Evolutionary conservation across 1,139 yeast genomes (phyloP), one percentile per base, ranked within the genome.

Genomic region (Geotrichum citri-aurantii): DNA sequence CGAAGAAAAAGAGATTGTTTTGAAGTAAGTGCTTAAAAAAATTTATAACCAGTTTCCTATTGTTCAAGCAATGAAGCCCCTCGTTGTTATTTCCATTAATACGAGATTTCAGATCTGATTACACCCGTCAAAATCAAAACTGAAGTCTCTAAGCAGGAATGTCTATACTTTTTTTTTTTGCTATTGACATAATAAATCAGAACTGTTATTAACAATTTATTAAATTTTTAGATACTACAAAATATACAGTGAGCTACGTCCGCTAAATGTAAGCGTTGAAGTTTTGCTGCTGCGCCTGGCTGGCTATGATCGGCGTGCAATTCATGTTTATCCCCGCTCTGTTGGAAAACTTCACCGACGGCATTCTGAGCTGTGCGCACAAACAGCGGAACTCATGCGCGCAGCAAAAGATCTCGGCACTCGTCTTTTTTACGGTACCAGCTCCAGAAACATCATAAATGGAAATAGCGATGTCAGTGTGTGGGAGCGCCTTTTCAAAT

Each of bases 201-300:
- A 37, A n/a, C 19, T n/a, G 44, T n/a, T 5, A 8, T 10, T n/a
- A 37, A 37, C 44, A 37, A 7, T 31, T 6, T 14, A 11, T 14
- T 10, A n/a, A 1, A 37, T 14, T n/a, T n/a, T 26, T 27, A 56
- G 59, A 19, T 56, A 40, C 17, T 48, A 37, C 33, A 23, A 48
- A 1, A 21, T 56, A 29, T 40, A 50, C 24, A 24, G 12, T 6
- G 40, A 50, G 27, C 42, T 83, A n/a, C 75, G 74, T 40, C 89
- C 89, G 0, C 72, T 85, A 52, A 74, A 75, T 50, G 85, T 83
- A 1, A 84, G 92, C 19, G 65, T 86, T n/a, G 77, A 79, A 50
- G 79, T 83, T 58, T 74, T 86, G 5, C 88, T 88, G 0, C 66
- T 75, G n/a, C 73, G 86, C 56, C 74, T 86, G 23, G 81, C 81